These are phyloP conservation scores for Cladorrhinum sp. DNA, from an alignment of 2,329 filamentous ascomycete species.

Conservation along the genomic window DNA sequence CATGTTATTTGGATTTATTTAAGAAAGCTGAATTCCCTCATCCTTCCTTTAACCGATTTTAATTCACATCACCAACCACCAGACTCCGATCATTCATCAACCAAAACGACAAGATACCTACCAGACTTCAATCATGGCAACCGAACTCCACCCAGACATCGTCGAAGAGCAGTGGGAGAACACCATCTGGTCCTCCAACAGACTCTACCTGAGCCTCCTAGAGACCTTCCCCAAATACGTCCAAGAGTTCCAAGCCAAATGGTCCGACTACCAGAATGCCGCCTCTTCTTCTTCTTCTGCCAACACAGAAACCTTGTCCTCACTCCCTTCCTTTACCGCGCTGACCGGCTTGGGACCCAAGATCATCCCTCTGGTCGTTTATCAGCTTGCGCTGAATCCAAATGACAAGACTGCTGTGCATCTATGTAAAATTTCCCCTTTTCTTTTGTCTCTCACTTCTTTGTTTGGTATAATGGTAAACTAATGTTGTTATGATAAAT, in stretches of 20 bases:
- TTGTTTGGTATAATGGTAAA: too few relatives aligned
- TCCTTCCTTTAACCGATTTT: too few relatives aligned
- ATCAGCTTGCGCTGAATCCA: constrained; percentile 1
- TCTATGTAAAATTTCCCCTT: neutral
- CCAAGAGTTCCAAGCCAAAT: constrained; percentile 1
- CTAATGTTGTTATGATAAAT: too few relatives aligned
- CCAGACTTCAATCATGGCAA: too few relatives aligned
- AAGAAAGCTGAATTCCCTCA: too few relatives aligned
- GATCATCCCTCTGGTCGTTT: constrained; percentile 9
- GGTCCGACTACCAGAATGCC: neutral
- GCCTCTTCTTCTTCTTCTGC: neutral
- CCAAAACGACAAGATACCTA: too few relatives aligned
- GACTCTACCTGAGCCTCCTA: neutral
- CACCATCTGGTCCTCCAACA: neutral
- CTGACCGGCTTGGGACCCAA: constrained; percentile 4
- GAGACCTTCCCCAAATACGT: constrained; percentile 2
- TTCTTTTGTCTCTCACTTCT: neutral
- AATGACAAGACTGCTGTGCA: constrained; percentile 1
- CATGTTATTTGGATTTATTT: too few relatives aligned
- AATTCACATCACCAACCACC: too few relatives aligned
- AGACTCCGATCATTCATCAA: too few relatives aligned
- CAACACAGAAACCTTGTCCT: neutral
- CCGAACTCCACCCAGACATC: neutral
- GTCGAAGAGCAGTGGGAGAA: neutral
- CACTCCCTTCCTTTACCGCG: neutral